These are phyloP conservation scores for Gonapodya prolifera DNA, from an alignment of 192 early-diverging fungal genomes.

Conservation along the genomic window DNA sequence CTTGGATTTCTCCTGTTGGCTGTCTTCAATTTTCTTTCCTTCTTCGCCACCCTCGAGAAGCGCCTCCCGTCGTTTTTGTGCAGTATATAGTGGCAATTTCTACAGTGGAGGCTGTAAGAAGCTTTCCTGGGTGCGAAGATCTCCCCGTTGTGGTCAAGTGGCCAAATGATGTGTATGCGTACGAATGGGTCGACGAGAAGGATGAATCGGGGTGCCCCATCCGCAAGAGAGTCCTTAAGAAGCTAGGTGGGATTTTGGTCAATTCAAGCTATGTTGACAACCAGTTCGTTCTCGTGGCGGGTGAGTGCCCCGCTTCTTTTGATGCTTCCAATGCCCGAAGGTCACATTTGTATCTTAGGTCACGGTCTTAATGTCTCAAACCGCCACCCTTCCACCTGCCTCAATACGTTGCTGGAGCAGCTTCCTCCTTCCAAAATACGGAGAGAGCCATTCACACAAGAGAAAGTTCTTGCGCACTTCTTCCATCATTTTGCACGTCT, in stretches of 20 bases:
- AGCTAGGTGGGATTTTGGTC: slow-evolving; percentile 86
- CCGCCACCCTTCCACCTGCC: slow-evolving; percentile 64
- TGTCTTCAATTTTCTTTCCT: slow-evolving; percentile 79
- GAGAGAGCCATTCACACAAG: slow-evolving; percentile 42
- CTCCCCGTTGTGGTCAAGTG: slow-evolving; percentile 85
- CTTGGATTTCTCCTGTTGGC: slow-evolving; percentile 88
- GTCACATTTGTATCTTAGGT: slow-evolving; percentile 22
- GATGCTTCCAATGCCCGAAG: background rate
- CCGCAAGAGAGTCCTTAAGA: slow-evolving; percentile 17
- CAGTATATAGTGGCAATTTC: slow-evolving; percentile 90
- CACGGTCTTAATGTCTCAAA: slow-evolving; percentile 84
- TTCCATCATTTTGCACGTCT: slow-evolving; percentile 60
- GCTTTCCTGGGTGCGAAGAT: slow-evolving; percentile 56
- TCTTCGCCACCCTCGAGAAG: slow-evolving; percentile 50
- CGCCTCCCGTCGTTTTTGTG: slow-evolving; percentile 69
- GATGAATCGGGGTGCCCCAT: background rate
- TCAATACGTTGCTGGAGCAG: slow-evolving; percentile 65
- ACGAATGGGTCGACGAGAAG: slow-evolving; percentile 4
- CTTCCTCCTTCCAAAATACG: slow-evolving; percentile 26
- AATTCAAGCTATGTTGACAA: slow-evolving; percentile 59
- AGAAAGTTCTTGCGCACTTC: slow-evolving; percentile 49
- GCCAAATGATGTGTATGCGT: slow-evolving; percentile 94
- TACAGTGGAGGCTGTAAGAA: slow-evolving; percentile 61
- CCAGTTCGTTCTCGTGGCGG: slow-evolving; percentile 71
- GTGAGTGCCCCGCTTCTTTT: slow-evolving; percentile 20